Evolutionary conservation across 2,329 filamentous ascomycete genomes (phyloP), one percentile per base, ranked within the genome.

Genomic region (Ceratocystis smalleyi): DNA sequence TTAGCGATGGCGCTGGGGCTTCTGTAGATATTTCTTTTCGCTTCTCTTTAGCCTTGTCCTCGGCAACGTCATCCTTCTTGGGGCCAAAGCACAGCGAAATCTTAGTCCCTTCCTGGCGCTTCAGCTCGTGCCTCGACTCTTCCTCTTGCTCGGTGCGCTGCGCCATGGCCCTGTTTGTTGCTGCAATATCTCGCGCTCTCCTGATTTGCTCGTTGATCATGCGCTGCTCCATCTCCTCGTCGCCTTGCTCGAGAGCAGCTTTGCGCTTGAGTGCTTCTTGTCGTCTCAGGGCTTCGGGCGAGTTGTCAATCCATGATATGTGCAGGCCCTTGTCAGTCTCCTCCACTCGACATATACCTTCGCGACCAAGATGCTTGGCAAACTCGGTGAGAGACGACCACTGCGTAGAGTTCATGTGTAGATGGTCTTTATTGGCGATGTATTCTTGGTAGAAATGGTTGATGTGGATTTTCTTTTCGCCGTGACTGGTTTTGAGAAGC

Each of bases 391-490:
- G 76, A 63, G 83, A 89, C 3, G 86, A 83, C 91, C 91, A 97
- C 70, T 87, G 86, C 0, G 94, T 97, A 6, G 90, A 80, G 74
- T 96, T 96, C 88, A 97, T 91, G 72, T 97, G 94, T 7, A 94
- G 78, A 72, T 97, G 92, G 70, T 90, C 81, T 73, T 91, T 91
- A 69, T 92, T 87, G 17, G 84, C 81, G 69, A 97, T 96, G 70
- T 95, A 94, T 71, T 91, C 86, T 73, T 97, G 90, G 75, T 99
- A 99, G 73, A 97, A 97, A 67, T 89, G 85, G 71, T 99, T 99
- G 62, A 91, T 83, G 43, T 91, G 82, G 1, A 97, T 85, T 70
- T 84, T 82, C 74, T 99, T 99, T 75, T 96, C 91, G 68, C 91
- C 90, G 71, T 99, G 94, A 0, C 86, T 83, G 0, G 91, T 96